phyloP scores from a whole-genome alignment of 106 monocot genomes.

The Platanthera guangdongensis region DNA sequence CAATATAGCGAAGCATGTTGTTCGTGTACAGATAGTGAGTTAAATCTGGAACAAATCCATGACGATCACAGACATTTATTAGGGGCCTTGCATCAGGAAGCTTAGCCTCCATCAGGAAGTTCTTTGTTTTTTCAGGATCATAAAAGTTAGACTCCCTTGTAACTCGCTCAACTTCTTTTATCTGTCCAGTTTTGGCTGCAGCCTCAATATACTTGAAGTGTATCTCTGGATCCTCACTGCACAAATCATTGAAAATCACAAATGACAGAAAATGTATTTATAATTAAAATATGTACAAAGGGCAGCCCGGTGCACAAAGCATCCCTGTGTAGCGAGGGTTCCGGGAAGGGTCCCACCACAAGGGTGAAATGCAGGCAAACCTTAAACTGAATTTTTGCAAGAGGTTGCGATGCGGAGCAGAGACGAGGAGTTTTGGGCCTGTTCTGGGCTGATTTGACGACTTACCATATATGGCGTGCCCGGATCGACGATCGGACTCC shows the following conservation, averaged over 20 bases:
- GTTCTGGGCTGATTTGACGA: too few species aligned
- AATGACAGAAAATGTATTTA: neutral
- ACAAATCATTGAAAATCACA: constrained; percentile 5
- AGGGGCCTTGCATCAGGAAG: constrained; percentile 96
- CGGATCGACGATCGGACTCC: too few species aligned
- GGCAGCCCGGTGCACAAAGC: too few species aligned
- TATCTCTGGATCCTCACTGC: constrained; percentile 97
- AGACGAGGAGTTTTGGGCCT: too few species aligned
- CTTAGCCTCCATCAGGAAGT: constrained; percentile 96
- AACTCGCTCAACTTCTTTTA: constrained; percentile 97
- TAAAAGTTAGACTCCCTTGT: constrained; percentile 99
- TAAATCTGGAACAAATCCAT: constrained; percentile 93
- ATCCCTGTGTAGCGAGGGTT: too few species aligned
- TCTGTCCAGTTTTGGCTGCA: constrained; percentile 96
- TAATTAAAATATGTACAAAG: too few species aligned
- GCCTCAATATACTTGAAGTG: constrained; percentile 98
- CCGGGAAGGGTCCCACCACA: too few species aligned
- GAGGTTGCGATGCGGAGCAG: too few species aligned
- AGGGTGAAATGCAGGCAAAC: too few species aligned
- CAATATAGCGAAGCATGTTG: constrained; percentile 99
- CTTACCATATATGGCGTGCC: too few species aligned
- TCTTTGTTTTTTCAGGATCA: constrained; percentile 96
- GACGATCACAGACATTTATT: constrained; percentile 98
- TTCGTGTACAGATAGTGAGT: constrained; percentile 92
- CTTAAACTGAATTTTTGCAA: too few species aligned